A percentile compares a stretch with the other conserved stretches of the same genome.
Evolutionary conservation across 306 rosid species (phyloP).

Genomic region (Quercus variabilis): DNA sequence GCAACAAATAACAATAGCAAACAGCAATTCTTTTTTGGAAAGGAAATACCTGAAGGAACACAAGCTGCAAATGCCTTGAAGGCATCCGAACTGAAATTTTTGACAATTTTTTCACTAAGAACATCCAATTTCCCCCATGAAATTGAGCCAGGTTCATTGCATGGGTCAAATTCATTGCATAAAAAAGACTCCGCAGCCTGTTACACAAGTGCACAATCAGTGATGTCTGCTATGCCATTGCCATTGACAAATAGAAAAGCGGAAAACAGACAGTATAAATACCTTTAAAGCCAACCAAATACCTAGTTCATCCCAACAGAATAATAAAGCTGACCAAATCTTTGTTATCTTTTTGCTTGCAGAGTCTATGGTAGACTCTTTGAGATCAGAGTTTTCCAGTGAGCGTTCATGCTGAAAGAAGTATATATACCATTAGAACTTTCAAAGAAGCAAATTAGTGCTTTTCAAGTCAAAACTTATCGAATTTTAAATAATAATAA

Average conservation of each 20-base stretch:
- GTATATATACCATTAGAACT: slow-evolving; percentile 27
- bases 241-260: slow-evolving; percentile 20
- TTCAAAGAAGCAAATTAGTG: slow-evolving; percentile 18
- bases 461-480: not conserved
- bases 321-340: slow-evolving; percentile 33
- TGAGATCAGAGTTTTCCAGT: slow-evolving; percentile 33
- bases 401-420: slow-evolving; percentile 48
- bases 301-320: slow-evolving; percentile 75
- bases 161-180: slow-evolving; percentile 21
- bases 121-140: slow-evolving; percentile 39
- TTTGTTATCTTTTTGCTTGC: slow-evolving; percentile 42
- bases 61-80: slow-evolving; percentile 19
- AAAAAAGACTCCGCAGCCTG: slow-evolving; percentile 73
- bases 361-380: slow-evolving; percentile 33
- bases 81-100: slow-evolving; percentile 42
- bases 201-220: slow-evolving; percentile 5
- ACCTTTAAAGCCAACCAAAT: slow-evolving; percentile 78
- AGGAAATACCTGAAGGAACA: slow-evolving; percentile 47
- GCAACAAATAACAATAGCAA: slow-evolving; percentile 4
- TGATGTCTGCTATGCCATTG: slow-evolving; percentile 15
- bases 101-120: slow-evolving; percentile 47
- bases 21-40: not conserved
- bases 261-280: not conserved
- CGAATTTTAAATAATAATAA: not conserved
- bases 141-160: slow-evolving; percentile 35